These are phyloP conservation scores for Candida sojae DNA, from an alignment of 1,139 yeast genomes.

Conservation along the genomic window DNA sequence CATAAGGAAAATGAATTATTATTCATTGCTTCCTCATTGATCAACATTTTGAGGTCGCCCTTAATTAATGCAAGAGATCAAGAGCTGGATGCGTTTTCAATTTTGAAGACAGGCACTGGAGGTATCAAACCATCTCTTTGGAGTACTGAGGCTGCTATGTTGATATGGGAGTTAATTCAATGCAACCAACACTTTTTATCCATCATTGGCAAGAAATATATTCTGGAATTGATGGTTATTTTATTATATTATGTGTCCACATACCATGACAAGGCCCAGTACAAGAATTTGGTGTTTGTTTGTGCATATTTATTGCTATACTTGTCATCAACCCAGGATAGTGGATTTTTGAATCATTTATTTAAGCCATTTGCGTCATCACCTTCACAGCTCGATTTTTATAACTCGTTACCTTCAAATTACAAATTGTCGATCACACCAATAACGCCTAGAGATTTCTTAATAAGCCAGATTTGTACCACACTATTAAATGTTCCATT, in stretches of 20 bases:
- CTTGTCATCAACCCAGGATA: constrained; percentile 51
- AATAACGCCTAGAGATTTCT: constrained; percentile 61
- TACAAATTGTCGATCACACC: constrained; percentile 40
- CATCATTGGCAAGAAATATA: constrained; percentile 48
- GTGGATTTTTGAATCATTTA: constrained; percentile 36
- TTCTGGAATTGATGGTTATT: constrained; percentile 55
- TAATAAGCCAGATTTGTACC: constrained; percentile 53
- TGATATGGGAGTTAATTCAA: constrained; percentile 78
- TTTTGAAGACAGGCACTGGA: constrained; percentile 15
- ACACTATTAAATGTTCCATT: constrained; percentile 12
- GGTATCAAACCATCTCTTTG: constrained; percentile 45
- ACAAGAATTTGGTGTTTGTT: constrained; percentile 55
- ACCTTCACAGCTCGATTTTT: constrained; percentile 18
- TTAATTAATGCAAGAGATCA: constrained; percentile 20
- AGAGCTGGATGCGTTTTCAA: constrained; percentile 19
- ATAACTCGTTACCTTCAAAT: constrained; percentile 49
- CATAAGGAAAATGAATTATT: constrained; percentile 55
- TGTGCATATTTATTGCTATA: constrained; percentile 62
- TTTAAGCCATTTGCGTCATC: constrained; percentile 38
- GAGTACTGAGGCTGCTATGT: constrained; percentile 56
- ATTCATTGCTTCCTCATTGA: constrained; percentile 47
- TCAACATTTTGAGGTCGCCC: constrained; percentile 50
- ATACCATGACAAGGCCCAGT: constrained; percentile 28
- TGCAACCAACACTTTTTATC: constrained; percentile 60
- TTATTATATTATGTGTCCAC: constrained; percentile 60